A percentile compares a stretch with the other conserved stretches of the same genome.
These are phyloP conservation scores for Purpureocillium lavendulum DNA, from an alignment of 2,329 filamentous ascomycete species.

Conservation along the genomic window DNA sequence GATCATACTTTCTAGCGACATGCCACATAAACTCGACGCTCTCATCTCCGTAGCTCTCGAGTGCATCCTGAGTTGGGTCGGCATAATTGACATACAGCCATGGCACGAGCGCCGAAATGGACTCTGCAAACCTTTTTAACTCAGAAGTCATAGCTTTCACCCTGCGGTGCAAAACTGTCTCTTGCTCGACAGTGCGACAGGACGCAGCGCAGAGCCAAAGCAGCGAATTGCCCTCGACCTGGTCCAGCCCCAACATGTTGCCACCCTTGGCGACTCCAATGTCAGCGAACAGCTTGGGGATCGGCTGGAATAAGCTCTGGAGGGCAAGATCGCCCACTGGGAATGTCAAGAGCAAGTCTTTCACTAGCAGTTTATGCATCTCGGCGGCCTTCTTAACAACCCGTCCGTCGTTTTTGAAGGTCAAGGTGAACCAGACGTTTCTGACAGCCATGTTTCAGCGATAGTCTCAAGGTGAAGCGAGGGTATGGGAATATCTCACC, in stretches of 20 bases:
- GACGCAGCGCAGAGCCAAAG: neutral
- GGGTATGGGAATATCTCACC: constrained; percentile 1
- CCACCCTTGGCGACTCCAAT: constrained; percentile 1
- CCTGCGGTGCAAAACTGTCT: neutral
- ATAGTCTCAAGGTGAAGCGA: neutral
- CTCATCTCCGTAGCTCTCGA: constrained; percentile 25
- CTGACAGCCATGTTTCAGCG: too few relatives aligned
- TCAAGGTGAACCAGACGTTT: too few relatives aligned
- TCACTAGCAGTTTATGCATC: too few relatives aligned
- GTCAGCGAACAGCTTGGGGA: neutral
- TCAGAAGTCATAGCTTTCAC: too few relatives aligned
- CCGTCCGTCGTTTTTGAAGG: too few relatives aligned
- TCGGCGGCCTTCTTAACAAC: too few relatives aligned
- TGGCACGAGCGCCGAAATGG: too few relatives aligned
- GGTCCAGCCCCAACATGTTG: constrained; percentile 2
- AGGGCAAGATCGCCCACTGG: neutral
- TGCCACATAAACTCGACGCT: constrained; percentile 20
- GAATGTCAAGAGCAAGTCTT: too few relatives aligned
- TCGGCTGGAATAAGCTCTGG: constrained; percentile 2
- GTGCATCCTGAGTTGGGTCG: constrained; percentile 19
- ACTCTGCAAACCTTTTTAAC: too few relatives aligned
- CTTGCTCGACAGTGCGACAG: neutral
- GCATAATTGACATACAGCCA: constrained; percentile 33
- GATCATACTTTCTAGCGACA: constrained; percentile 22
- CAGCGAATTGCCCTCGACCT: neutral